Evolutionary conservation across 1,139 yeast species (phyloP).

Genomic region (Lodderomyces parapsilosis): DNA sequence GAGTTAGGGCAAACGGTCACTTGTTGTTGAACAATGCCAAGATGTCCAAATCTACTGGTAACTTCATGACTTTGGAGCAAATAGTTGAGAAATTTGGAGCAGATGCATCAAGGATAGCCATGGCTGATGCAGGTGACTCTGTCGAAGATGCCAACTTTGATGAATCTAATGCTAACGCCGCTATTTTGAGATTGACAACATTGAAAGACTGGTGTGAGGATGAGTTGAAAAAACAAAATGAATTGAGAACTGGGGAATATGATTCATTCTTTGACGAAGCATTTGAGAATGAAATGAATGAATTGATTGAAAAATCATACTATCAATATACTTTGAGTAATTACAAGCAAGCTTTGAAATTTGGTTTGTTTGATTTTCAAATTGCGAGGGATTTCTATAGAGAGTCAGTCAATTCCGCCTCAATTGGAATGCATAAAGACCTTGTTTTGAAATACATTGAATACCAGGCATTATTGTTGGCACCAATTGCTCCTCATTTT

Average conservation of each 20-base stretch:
- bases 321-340: conserved; percentile 69
- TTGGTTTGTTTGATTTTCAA: conserved; percentile 91
- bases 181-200: conserved; percentile 88
- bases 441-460: conserved; percentile 80
- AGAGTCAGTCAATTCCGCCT: conserved; percentile 60
- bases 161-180: conserved; percentile 95
- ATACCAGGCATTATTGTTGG: conserved; percentile 75
- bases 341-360: conserved; percentile 86
- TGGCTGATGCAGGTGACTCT: conserved; percentile 98
- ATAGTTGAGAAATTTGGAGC: conserved; percentile 90
- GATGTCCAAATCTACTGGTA: conserved; percentile 98
- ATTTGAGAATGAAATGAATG: conserved; percentile 92
- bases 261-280: conserved; percentile 77
- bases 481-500: conserved; percentile 96
- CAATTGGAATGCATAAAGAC: conserved; percentile 75
- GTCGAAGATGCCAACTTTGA: conserved; percentile 98
- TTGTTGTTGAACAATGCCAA: conserved; percentile 92
- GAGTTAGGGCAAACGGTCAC: conserved; percentile 95
- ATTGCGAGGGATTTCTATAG: conserved; percentile 95
- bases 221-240: conserved; percentile 47
- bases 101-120: conserved; percentile 94
- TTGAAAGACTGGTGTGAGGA: conserved; percentile 96
- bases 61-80: conserved; percentile 88
- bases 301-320: conserved; percentile 69
- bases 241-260: conserved; percentile 69